Conservation (phyloP, 768 basidiomycete species). For the Trametes elegans region DNA sequence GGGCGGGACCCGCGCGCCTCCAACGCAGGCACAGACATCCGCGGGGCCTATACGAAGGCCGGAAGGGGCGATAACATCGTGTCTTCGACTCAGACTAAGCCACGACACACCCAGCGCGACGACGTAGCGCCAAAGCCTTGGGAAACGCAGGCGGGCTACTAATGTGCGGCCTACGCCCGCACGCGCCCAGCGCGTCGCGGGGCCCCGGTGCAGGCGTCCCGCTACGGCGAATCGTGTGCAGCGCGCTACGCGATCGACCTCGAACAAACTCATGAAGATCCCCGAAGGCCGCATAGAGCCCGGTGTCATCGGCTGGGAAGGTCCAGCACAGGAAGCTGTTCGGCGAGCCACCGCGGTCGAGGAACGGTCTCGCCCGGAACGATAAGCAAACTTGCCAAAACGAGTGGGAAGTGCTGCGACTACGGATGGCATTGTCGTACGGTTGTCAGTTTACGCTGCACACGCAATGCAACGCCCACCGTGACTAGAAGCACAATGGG, state of each 20-base stretch:
- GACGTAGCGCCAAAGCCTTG: too few species aligned
- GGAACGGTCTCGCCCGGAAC: neutral
- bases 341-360: too few species aligned
- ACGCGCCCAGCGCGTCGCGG: too few species aligned
- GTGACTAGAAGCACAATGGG: neutral
- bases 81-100: neutral
- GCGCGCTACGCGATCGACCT: neutral
- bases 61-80: constrained; percentile 9
- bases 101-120: neutral
- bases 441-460: neutral
- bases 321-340: neutral
- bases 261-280: neutral
- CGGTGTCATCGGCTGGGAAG: constrained; percentile 3
- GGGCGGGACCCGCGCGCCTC: constrained; percentile 2
- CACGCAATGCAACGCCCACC: neutral
- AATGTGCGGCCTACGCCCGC: too few species aligned
- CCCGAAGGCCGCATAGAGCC: neutral
- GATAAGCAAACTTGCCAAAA: constrained; percentile 1
- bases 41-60: constrained; percentile 9
- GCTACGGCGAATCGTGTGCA: neutral
- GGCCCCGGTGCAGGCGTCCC: too few species aligned
- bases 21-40: constrained; percentile 11
- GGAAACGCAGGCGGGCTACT: too few species aligned
- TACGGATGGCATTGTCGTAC: neutral
- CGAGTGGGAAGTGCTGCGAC: neutral